Evolutionary conservation across 169 alveolate species (phyloP), one percentile per base, ranked within the genome.

Genomic region (Pseudocohnilembus persalinus): DNA sequence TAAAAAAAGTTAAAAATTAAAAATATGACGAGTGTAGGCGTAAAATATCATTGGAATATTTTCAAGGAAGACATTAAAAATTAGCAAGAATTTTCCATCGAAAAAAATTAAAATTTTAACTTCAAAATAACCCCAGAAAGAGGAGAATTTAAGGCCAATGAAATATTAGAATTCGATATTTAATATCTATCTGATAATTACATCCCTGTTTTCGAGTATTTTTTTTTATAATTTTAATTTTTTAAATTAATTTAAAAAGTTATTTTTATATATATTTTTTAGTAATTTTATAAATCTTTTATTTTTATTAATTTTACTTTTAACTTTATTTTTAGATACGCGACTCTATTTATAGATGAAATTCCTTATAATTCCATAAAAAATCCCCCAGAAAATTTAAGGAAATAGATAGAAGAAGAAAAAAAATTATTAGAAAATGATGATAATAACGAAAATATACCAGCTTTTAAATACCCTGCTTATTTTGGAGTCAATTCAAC

Each of bases 1-100:
- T 49, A 84, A 34, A 91, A 97, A 87, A 78, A 80, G 77, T 74
- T 96, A 68, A 88, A 82, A 0, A 79, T 93, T 64, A 83, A 87
- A 84, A 96, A 96, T 84, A 90, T 85, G 75, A 89, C 96, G 72
- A 90, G 94, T 0, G 91, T 96, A 29, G 88, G 91, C 31, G 95
- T 96, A 28, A 89, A 91, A 73, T 96, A 92, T 77, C 98, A 96
- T 85, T 96, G 98, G 97, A 89, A 95, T 30, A 83, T 93, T 27
- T 91, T 91, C 82, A 93, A 90, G 74, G 78, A 81, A 27, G 89
- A 85, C 29, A 76, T 92, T 79, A 82, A 91, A 89, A 32, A 91
- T 87, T 33, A 87, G 88, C 80, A 92, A 88, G 73, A 87, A 88
- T n/a, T 88, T 91, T 82, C 82, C 83, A 24, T 95, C 89, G 81